A percentile compares a stretch with the other conserved stretches of the same genome.
Conservation (phyloP, 257 asterid genomes). For the Lithospermum erythrorhizon region DNA sequence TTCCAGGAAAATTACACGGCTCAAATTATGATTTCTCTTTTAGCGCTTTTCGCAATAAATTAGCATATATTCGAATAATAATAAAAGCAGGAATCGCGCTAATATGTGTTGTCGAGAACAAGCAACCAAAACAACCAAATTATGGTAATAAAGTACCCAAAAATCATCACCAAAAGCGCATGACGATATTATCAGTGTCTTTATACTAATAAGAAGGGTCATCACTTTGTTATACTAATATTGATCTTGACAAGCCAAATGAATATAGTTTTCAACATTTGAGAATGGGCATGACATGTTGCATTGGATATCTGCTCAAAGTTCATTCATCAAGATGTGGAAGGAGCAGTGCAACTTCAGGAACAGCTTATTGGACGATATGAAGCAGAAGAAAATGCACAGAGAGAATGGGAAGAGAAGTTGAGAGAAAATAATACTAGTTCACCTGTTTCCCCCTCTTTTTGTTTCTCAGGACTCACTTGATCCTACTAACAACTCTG, state of each 20-base stretch:
- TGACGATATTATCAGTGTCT: too few species aligned
- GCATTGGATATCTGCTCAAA: not conserved
- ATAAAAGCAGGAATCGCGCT: too few species aligned
- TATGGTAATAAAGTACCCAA: too few species aligned
- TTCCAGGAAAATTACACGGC: too few species aligned
- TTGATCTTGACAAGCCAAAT: too few species aligned
- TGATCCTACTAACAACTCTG: constrained; percentile 71
- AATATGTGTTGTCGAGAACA: too few species aligned
- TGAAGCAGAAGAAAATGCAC: constrained; percentile 74
- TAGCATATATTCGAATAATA: too few species aligned
- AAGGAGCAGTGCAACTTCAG: constrained; percentile 56
- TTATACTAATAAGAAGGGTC: not conserved
- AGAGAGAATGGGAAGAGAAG: constrained; percentile 90
- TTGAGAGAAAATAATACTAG: constrained; percentile 48
- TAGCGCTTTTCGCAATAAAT: too few species aligned
- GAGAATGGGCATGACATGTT: not conserved
- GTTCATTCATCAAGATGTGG: constrained; percentile 18
- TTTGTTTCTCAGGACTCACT: constrained; percentile 46
- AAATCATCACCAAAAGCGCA: too few species aligned
- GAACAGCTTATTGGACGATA: constrained; percentile 41
- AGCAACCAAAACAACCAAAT: too few species aligned
- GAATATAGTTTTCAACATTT: not conserved
- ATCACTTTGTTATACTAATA: not conserved
- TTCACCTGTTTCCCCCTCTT: constrained; percentile 36
- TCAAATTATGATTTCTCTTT: too few species aligned